phyloP scores from a whole-genome alignment of 2,329 filamentous ascomycete genomes.

The Diaporthe citri region DNA sequence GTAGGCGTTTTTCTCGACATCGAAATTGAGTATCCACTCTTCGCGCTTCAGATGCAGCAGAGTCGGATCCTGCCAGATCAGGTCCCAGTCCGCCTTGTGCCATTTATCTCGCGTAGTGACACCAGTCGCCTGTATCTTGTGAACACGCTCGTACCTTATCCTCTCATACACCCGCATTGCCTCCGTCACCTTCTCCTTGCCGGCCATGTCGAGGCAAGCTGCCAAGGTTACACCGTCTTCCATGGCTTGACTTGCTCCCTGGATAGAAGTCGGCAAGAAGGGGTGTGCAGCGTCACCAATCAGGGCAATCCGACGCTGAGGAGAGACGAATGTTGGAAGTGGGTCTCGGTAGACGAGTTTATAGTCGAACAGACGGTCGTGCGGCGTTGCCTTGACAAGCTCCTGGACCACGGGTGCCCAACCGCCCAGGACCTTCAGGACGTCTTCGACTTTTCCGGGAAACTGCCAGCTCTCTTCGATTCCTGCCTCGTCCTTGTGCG shows the following conservation, averaged over 20 bases:
- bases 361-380: constrained; percentile 53
- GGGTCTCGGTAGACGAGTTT: constrained; percentile 58
- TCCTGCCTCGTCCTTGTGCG: constrained; percentile 57
- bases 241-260: constrained; percentile 62
- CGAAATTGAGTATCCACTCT: constrained; percentile 62
- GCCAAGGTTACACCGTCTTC: constrained; percentile 63
- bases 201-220: constrained; percentile 54
- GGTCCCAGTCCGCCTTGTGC: constrained; percentile 64
- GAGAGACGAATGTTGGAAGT: constrained; percentile 56
- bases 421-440: constrained; percentile 55
- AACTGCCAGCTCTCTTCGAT: constrained; percentile 61
- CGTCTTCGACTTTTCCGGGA: constrained; percentile 55
- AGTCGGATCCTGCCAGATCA: constrained; percentile 58
- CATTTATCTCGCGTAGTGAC: constrained; percentile 61
- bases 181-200: constrained; percentile 51
- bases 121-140: constrained; percentile 61
- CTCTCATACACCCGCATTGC: constrained; percentile 59
- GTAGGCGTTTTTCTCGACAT: constrained; percentile 61
- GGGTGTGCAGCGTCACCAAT: constrained; percentile 65
- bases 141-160: constrained; percentile 61
- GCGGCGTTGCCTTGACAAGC: constrained; percentile 57
- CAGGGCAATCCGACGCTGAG: constrained; percentile 54
- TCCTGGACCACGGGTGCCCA: constrained; percentile 62
- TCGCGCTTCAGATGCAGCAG: constrained; percentile 59
- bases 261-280: constrained; percentile 61